phyloP scores from a whole-genome alignment of 2,329 filamentous ascomycete genomes.

The Scedosporium boydii region DNA sequence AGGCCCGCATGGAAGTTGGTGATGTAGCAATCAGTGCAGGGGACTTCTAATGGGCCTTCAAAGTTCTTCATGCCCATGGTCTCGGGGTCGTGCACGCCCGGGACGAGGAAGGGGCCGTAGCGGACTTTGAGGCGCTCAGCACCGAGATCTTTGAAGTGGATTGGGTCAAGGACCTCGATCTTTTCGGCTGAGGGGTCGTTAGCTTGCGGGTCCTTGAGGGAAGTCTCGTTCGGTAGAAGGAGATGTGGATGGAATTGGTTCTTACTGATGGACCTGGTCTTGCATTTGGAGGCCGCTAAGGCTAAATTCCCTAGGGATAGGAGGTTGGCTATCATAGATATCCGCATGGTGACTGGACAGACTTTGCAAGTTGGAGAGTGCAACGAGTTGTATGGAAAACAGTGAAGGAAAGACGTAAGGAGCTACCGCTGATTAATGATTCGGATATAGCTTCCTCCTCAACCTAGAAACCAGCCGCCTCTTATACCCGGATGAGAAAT shows the following conservation, averaged over 20 bases:
- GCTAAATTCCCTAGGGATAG: neutral
- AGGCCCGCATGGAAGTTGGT: conserved; percentile 17
- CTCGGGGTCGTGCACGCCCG: conserved; percentile 8
- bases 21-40: conserved; percentile 16
- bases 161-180: conserved; percentile 7
- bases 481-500: neutral
- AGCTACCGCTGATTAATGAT: no score
- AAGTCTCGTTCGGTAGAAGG: neutral
- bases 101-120: conserved; percentile 14
- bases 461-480: neutral
- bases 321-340: neutral
- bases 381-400: no score
- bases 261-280: neutral
- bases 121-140: conserved; percentile 10
- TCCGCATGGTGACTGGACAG: neutral
- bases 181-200: neutral
- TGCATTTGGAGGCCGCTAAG: neutral
- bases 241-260: neutral
- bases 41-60: conserved; percentile 7
- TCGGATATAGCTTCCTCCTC: no score
- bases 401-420: no score
- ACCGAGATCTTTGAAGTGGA: conserved; percentile 10
- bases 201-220: no score
- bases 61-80: conserved; percentile 12
- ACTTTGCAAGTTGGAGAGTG: no score